A percentile compares a stretch with the other conserved stretches of the same genome.
These are phyloP conservation scores for Aspergillus pseudoterreus DNA, from an alignment of 2,329 filamentous ascomycete genomes.

Conservation along the genomic window DNA sequence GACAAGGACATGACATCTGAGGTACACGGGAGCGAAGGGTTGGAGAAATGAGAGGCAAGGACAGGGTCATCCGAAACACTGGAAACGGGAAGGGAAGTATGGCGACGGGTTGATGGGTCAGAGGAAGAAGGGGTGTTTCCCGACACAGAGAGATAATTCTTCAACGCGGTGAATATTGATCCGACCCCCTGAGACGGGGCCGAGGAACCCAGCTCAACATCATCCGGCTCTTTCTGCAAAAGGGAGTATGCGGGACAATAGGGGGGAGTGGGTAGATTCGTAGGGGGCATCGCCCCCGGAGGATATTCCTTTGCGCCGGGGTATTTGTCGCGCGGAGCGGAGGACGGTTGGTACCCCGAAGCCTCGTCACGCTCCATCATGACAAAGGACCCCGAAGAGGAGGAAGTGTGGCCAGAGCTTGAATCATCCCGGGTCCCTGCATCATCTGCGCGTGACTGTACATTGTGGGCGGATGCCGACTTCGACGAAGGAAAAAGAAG, in stretches of 20 bases:
- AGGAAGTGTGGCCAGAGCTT: conserved; percentile 24
- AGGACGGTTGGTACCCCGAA: conserved; percentile 26
- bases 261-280: conserved; percentile 41
- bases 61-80: conserved; percentile 63
- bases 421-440: conserved; percentile 22
- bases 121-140: conserved; percentile 21
- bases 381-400: conserved; percentile 40
- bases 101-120: conserved; percentile 39
- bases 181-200: conserved; percentile 35
- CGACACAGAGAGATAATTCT: conserved; percentile 41
- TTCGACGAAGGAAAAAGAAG: conserved; percentile 35
- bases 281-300: conserved; percentile 30
- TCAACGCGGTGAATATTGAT: conserved; percentile 44
- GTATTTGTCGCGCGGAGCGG: conserved; percentile 22
- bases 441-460: conserved; percentile 22
- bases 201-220: conserved; percentile 36
- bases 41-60: conserved; percentile 66
- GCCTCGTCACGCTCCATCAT: conserved; percentile 38
- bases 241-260: conserved; percentile 42
- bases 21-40: conserved; percentile 56
- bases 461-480: conserved; percentile 21
- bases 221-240: conserved; percentile 42
- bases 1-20: conserved; percentile 44
- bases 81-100: conserved; percentile 56
- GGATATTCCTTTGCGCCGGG: conserved; percentile 21